Base-by-base conservation (phyloP, 2,329 filamentous ascomycete species). In the Aspergillus terreus region DNA sequence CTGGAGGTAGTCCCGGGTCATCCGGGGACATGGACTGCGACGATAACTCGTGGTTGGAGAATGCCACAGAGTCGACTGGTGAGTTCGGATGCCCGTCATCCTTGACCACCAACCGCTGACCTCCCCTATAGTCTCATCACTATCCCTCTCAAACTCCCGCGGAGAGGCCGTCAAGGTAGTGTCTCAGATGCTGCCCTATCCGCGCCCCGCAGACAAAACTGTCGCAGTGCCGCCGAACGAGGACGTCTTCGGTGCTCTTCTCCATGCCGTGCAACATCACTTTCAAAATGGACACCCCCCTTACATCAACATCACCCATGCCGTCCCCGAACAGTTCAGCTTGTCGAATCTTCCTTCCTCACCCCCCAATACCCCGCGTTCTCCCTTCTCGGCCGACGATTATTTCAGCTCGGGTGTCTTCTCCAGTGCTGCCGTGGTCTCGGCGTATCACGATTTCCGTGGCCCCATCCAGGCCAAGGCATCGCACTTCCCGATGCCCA, bases 281-380 rank as follows among this genome's bases (percentile, higher is more conserved):
- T 76, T 79, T 11, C 73, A 77, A 21, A 64, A 73, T 3, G 76
- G 73, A 45, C 74, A 77, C 12, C 81, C 78, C 0, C 77, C 77
- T 2, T 85, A 82, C 72, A 83, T 85, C 66, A 84, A 83, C 53
- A 78, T 86, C 46, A 83, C 82, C 49, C 82, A 86, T 61, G 83
- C 82, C 1, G 80, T 85, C 1, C 82, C 82, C 9, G 79, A 81
- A 38, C 79, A 80, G 47, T 85, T 84, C 68, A 84, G 78, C 50
- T 74, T 86, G 33, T 76, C 77, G 17, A 82, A 84, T 57, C 73
- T 86, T 4, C 83, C 83, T 6, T 81, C 77, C 27, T 85, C 83
- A n/a, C 83, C 83, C 7, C 81, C 82, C 4, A 79, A 74, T 47
- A 85, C 83, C 2, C 83, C 83, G 11, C 71, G 70, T 41, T 63